Evolutionary conservation across 345 rosid genomes (phyloP).

Genomic region (Odontarrhena argentea): DNA sequence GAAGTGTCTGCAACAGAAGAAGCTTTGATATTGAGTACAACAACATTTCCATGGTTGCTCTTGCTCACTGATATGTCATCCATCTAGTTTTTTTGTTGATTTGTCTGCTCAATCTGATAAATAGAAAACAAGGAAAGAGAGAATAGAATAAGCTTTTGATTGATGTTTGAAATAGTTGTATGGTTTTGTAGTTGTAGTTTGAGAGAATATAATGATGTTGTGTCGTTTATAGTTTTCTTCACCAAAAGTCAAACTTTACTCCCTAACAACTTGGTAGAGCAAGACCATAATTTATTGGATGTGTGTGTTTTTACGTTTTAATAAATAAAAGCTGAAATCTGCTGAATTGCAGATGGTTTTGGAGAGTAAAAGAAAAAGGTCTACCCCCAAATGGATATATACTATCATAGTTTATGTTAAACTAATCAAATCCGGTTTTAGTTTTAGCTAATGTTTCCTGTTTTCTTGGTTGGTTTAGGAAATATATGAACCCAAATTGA

Average conservation of each 20-base stretch:
- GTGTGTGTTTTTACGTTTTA: neutral
- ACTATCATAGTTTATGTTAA: neutral
- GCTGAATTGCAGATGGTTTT: constrained; percentile 31
- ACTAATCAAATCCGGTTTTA: constrained; percentile 1
- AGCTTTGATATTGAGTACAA: constrained; percentile 51
- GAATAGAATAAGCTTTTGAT: constrained; percentile 14
- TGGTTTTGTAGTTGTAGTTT: constrained; percentile 8
- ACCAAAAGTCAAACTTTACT: constrained; percentile 28
- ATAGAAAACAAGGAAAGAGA: neutral
- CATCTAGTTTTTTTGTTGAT: constrained; percentile 38
- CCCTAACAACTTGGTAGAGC: constrained; percentile 15
- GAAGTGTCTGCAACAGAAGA: constrained; percentile 30
- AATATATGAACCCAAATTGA: neutral
- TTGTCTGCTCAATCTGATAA: neutral
- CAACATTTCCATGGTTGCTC: constrained; percentile 43
- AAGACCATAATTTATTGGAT: constrained; percentile 1
- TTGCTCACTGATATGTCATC: constrained; percentile 44
- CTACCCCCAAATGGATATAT: constrained; percentile 6
- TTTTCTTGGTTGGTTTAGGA: constrained; percentile 21
- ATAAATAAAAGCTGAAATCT: neutral
- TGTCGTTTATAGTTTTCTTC: constrained; percentile 30
- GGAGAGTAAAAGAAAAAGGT: constrained; percentile 1
- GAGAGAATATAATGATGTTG: neutral
- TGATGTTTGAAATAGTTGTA: constrained; percentile 6
- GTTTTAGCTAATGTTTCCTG: neutral